A percentile compares a stretch with the other conserved stretches of the same genome.
These are phyloP conservation scores for Claviceps sp. DNA, from an alignment of 2,329 filamentous ascomycete genomes.

Conservation along the genomic window DNA sequence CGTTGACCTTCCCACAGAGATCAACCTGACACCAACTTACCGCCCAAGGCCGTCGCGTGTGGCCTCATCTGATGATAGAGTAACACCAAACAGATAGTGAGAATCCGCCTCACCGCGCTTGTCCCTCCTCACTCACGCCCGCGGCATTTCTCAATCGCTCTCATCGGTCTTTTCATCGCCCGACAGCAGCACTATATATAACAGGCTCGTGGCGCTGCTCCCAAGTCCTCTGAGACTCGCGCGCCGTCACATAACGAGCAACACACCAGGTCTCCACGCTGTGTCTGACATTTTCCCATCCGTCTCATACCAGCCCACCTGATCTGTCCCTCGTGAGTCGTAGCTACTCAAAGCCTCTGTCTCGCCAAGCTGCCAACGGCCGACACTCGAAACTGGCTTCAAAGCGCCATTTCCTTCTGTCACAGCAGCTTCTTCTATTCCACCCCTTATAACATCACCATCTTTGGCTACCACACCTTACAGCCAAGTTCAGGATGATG, in stretches of 20 bases:
- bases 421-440: neutral
- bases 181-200: constrained; percentile 5
- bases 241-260: constrained; percentile 1
- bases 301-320: constrained; percentile 2
- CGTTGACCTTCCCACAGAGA: neutral
- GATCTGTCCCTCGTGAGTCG: neutral
- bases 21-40: constrained; percentile 3
- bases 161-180: neutral
- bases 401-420: neutral
- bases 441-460: neutral
- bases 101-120: constrained; percentile 3
- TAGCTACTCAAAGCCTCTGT: neutral
- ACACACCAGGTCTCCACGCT: constrained; percentile 2
- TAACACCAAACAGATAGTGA: constrained; percentile 1
- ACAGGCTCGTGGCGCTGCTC: constrained; percentile 3
- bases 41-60: neutral
- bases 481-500: constrained; percentile 8
- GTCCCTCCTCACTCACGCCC: constrained; percentile 4
- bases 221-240: constrained; percentile 5
- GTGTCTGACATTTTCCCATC: constrained; percentile 5
- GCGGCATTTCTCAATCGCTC: constrained; percentile 6
- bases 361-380: neutral
- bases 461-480: neutral
- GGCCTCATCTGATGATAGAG: constrained; percentile 1
- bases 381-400: neutral